Conservation (phyloP, 2,329 filamentous ascomycete species). For the Aspergillus sp. region DNA sequence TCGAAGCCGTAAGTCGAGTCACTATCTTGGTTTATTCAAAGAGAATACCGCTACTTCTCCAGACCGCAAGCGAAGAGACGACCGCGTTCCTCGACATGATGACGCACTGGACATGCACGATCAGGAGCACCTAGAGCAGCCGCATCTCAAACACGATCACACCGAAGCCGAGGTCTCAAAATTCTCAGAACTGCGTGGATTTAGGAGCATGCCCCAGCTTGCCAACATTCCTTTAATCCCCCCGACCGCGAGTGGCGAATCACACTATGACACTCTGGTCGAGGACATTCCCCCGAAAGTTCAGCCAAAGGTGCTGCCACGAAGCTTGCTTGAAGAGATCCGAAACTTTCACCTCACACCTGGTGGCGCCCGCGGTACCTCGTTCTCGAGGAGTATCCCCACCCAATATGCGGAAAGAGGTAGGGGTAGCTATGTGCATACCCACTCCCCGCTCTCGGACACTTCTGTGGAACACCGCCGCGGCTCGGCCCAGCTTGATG, state of each 20-base stretch:
- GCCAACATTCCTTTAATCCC: slow-evolving; percentile 30
- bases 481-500: slow-evolving; percentile 45
- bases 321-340: slow-evolving; percentile 61
- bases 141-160: slow-evolving; percentile 19
- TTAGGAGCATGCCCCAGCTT: slow-evolving; percentile 36
- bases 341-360: slow-evolving; percentile 59
- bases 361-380: slow-evolving; percentile 49
- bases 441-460: slow-evolving; percentile 29
- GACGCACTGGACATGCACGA: slow-evolving; percentile 27
- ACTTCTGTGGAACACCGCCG: slow-evolving; percentile 29
- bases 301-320: slow-evolving; percentile 47
- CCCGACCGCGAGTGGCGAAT: slow-evolving; percentile 17
- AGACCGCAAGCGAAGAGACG: slow-evolving; percentile 56
- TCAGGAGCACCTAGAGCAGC: slow-evolving; percentile 20
- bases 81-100: slow-evolving; percentile 45
- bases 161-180: slow-evolving; percentile 19
- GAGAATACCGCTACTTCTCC: slow-evolving; percentile 60
- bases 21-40: slow-evolving; percentile 68
- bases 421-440: slow-evolving; percentile 31
- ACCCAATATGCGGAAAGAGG: slow-evolving; percentile 41
- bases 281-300: slow-evolving; percentile 30
- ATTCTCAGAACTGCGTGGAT: slow-evolving; percentile 26
- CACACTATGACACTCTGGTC: slow-evolving; percentile 14
- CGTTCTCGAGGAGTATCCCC: slow-evolving; percentile 49
- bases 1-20: slow-evolving; percentile 68